Base-by-base conservation (phyloP, 140 eudicot genomes). In the Senecio squalidus region DNA sequence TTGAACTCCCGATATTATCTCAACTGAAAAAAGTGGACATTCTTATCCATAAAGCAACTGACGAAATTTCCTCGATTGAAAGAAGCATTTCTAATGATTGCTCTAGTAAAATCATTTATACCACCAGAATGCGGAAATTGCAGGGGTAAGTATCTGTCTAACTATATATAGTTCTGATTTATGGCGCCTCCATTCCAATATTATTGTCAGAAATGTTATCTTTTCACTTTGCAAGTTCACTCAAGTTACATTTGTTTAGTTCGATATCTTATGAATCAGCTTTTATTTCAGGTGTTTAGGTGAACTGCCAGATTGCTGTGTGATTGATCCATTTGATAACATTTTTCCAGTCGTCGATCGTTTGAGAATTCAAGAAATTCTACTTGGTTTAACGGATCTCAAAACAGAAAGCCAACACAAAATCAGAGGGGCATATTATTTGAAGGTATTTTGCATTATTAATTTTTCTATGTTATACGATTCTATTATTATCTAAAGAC, bases 21-120 rank as follows among this genome's bases (percentile, higher is more conserved):
- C 98, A 87, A 68, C 61, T 92, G 66, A 62, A 73, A 79, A 64
- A 76, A 49, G 83, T 87, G 62, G 96, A 92, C 47, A 72, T 75
- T 34, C 64, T 92, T 62, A 80, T 92, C 70, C 98, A 92, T 61
- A 92, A 92, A 77, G 95, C 92, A 70, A 92, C 96, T 0, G 98
- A 92, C 84, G 95, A 92, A 49, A 92, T 92, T 64, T 66, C 76
- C 9, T 75, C 92, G 46, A 75, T 92, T 67, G 93, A 81, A 57
- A 77, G 84, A 84, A 74, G 68, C 65, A 67, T 47, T 67, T 64
- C 88, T 52, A 62, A 59, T 40, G 72, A 73, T 30, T 39, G 39
- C 27, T 51, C 70, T 43, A 77, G 74, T 55, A 75, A 80, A 55
- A 73, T 92, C 55, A 77, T 80, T 64, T 92, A 78, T 68, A 84